Base-by-base conservation (phyloP, 2,329 filamentous ascomycete genomes). In the Graphium sp. region DNA sequence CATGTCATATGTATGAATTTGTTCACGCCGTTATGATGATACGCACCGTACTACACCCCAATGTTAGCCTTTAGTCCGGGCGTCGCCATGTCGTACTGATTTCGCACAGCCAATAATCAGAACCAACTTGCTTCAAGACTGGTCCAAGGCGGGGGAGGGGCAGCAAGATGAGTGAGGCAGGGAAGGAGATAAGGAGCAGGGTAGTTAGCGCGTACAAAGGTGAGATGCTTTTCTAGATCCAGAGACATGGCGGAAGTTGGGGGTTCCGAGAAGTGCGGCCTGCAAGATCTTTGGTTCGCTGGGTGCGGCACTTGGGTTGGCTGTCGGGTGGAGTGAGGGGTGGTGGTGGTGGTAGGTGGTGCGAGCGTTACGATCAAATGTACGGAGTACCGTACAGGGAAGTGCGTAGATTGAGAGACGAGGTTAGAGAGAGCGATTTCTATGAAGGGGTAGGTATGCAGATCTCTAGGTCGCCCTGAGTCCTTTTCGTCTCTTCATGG, bases 31-130 rank as follows among this genome's bases (percentile, higher is more conserved):
- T 87, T 75, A 46, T 80, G 72, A 53, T 89, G 81, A 47, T 89
- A 87, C 34, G 78, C 68, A 49, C 80, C 81, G 58, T 89, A 89
- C 81, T 89, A 39, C n/a, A n/a, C n/a, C n/a, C n/a, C n/a, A n/a
- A n/a, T 24, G 29, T n/a, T n/a, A n/a, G n/a, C n/a, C n/a, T n/a
- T n/a, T n/a, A n/a, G n/a, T n/a, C n/a, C n/a, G n/a, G n/a, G n/a
- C n/a, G n/a, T n/a, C n/a, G n/a, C n/a, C n/a, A n/a, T n/a, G n/a
- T n/a, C n/a, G n/a, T n/a, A n/a, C n/a, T n/a, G n/a, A n/a, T n/a
- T n/a, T n/a, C n/a, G n/a, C n/a, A n/a, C n/a, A n/a, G n/a, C n/a
- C n/a, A n/a, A n/a, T n/a, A n/a, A n/a, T n/a, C n/a, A n/a, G n/a
- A n/a, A n/a, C n/a, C n/a, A n/a, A n/a, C n/a, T n/a, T n/a, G n/a